Evolutionary conservation across 2,329 filamentous ascomycete genomes (phyloP), one percentile per base, ranked within the genome.

Genomic region (Coleophoma cylindrospora): DNA sequence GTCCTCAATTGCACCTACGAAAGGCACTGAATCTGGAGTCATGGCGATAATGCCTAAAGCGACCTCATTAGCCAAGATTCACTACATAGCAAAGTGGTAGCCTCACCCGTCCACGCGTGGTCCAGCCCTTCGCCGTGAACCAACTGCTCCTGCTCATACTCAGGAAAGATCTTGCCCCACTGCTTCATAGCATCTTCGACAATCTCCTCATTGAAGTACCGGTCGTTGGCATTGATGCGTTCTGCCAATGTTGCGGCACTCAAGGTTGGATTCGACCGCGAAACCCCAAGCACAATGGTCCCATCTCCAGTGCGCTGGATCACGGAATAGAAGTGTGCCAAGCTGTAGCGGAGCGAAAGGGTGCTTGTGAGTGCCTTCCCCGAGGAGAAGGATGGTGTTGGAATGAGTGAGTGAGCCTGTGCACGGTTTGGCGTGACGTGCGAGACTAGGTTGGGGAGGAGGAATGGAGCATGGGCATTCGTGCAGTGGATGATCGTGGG

Each of bases 291-390:
- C 7, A 75, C 40, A 4, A 74, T 53, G 7, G 71, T 70, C 1
- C 72, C 72, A 48, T 75, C 72, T 1, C 62, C 61, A 41, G 61
- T 58, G 4, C 73, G 65, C 55, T 75, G 74, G 14, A 73, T 73
- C n/a, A 77, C 58, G 0, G 73, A 75, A 59, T 75, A 76, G 63
- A 75, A 77, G 53, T 75, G 72, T 27, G 69, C 62, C 1, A 76
- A 63, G 40, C 68, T 68, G 49, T 75, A 72, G 9, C 74, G 66
- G 12, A 76, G 56, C 1, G 73, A 75, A 56, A 73, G 70, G 0
- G 74, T 76, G 45, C 58, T 69, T 12, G 54, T 56, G 5, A 74
- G 58, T 2, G 60, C 44, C 1, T 66, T 65, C 1, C 55, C 50
- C 0, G 65, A 70, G 9, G 64, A 64, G 8, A 75, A 66, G 7